Percentiles rank a stretch among this genome's conserved stretches.
phyloP scores from a whole-genome alignment of 2,329 filamentous ascomycete genomes.

The Colletotrichum sp. region DNA sequence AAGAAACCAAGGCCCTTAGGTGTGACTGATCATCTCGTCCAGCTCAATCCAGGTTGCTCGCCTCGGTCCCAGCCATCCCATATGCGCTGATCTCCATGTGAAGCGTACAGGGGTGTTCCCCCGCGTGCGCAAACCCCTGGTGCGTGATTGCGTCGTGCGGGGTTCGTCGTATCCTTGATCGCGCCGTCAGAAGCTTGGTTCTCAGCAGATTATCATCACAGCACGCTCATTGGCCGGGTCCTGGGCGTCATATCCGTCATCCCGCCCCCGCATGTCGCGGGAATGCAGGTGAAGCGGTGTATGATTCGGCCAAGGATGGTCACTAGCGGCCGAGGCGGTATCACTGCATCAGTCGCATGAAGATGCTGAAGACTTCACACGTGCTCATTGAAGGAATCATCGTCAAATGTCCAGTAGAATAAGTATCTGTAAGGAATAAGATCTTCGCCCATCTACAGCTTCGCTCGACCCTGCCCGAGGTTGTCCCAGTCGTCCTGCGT shows the following conservation, averaged over 20 bases:
- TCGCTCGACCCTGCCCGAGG: neutral
- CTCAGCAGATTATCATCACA: neutral
- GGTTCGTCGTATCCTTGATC: neutral
- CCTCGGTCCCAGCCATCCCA: conserved; percentile 9
- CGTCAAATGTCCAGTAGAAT: neutral
- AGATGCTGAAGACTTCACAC: neutral
- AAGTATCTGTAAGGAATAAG: neutral
- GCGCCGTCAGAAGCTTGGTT: neutral
- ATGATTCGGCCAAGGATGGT: neutral
- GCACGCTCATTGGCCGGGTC: neutral
- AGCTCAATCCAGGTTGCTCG: neutral
- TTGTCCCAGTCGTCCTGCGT: conserved; percentile 60
- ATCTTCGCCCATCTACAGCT: neutral
- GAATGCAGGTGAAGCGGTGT: neutral
- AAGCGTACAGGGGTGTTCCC: conserved; percentile 3
- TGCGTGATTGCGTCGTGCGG: neutral
- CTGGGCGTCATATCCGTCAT: neutral
- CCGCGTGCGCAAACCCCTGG: neutral
- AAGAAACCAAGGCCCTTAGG: neutral
- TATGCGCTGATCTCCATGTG: conserved; percentile 11
- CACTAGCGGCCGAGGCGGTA: neutral
- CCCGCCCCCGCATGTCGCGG: neutral
- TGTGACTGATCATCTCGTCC: neutral
- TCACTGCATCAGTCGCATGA: neutral
- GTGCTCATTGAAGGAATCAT: neutral